These are phyloP conservation scores for Madurella fahalii DNA, from an alignment of 2,329 filamentous ascomycete genomes.

Conservation along the genomic window DNA sequence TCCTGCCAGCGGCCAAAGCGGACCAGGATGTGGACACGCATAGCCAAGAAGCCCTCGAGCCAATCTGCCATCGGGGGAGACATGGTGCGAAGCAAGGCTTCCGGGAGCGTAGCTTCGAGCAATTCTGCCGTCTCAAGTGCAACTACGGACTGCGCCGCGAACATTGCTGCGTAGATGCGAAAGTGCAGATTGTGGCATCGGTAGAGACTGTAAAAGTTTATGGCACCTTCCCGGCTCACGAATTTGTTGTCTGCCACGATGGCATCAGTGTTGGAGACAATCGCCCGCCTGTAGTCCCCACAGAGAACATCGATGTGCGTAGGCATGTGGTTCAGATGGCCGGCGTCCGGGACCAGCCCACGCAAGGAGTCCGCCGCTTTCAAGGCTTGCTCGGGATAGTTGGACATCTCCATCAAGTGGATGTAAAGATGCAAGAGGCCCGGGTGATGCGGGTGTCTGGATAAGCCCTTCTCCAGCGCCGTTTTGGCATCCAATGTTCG, in stretches of 20 bases:
- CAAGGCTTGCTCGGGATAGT: constrained; percentile 23
- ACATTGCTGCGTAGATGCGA: constrained; percentile 73
- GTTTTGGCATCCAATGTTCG: constrained; percentile 55
- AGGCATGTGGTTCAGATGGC: constrained; percentile 73
- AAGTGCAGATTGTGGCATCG: constrained; percentile 73
- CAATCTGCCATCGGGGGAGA: constrained; percentile 75
- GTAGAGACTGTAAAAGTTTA: constrained; percentile 76
- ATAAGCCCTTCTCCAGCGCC: constrained; percentile 56
- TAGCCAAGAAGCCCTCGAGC: constrained; percentile 66
- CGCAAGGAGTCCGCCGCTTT: constrained; percentile 24
- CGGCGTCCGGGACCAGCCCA: constrained; percentile 38
- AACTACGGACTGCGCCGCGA: constrained; percentile 60
- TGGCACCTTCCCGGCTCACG: constrained; percentile 52
- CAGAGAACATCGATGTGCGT: constrained; percentile 70
- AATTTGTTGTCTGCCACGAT: constrained; percentile 66
- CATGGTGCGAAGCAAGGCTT: constrained; percentile 58
- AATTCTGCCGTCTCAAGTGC: constrained; percentile 57
- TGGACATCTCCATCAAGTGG: constrained; percentile 28
- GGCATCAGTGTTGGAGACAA: constrained; percentile 63
- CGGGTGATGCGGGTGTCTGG: constrained; percentile 51
- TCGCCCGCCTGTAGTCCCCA: constrained; percentile 65
- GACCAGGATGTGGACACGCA: constrained; percentile 65
- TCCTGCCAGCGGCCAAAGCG: constrained; percentile 72
- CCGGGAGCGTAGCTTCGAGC: constrained; percentile 60
- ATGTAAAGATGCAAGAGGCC: constrained; percentile 62